Evolutionary conservation across 257 asterid genomes (phyloP), one percentile per base, ranked within the genome.

Genomic region (Craterostigma plantagineum): DNA sequence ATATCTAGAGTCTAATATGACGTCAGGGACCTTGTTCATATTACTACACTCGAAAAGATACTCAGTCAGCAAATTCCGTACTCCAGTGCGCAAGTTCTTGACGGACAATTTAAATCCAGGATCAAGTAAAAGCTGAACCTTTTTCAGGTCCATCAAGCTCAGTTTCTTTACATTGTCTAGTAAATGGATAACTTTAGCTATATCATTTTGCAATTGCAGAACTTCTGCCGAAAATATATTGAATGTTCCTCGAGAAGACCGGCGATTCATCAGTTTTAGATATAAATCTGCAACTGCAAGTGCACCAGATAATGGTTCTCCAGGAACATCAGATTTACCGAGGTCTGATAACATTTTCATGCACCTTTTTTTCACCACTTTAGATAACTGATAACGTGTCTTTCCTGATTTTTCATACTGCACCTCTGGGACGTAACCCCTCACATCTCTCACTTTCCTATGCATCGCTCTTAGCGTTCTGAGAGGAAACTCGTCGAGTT

Each of bases 41-140:
- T 79, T 82, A 34, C 67, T 56, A 64, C 95, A 87, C 73, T 82
- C 95, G 8, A 67, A 64, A 34, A 82, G 83, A 50, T 64, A 87
- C 33, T 76, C 95, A 10, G 64, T 72, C 69, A 87, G 60, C 16
- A 73, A 49, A 61, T 71, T 68, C 42, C 61, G 76, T 49, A 78
- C 38, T 3, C 53, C 51, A 33, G 2, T 11, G 14, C 85, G 90
- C 44, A 67, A 49, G 48, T 63, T 65, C 57, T 42, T 55, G 13
- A 8, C 49, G 3, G 73, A 53, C 47, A 68, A 15, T 52, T 60
- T 18, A 35, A 12, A 43, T 54, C 54, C 43, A 45, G 78, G 69
- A 56, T 58, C 77, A 53, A 67, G 35, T 64, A 69, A 58, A 44
- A 16, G 43, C 54, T 64, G 69, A 51, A 73, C 63, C 48, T 65